Conservation (phyloP, 2,329 filamentous ascomycete species). For the Penicillium sp. region DNA sequence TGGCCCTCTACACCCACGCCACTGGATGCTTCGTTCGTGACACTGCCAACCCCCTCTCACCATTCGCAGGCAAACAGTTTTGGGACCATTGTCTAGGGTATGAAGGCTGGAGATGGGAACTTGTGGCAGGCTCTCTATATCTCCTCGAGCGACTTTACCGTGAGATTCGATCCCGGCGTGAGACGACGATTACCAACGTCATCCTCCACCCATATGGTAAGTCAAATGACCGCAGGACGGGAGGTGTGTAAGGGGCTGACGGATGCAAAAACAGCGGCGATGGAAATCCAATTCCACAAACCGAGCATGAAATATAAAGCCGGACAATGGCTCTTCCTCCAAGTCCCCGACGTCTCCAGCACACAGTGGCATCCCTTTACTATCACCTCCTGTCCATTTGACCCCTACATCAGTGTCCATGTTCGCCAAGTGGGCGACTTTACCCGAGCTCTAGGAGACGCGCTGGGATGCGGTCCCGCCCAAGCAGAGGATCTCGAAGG, state of each 20-base stretch:
- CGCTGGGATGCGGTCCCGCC: conserved; percentile 81
- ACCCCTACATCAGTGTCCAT: conserved; percentile 90
- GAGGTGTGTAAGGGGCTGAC: not conserved
- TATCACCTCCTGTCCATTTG: conserved; percentile 95
- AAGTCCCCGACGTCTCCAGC: conserved; percentile 79
- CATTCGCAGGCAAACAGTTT: conserved; percentile 74
- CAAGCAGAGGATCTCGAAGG: conserved; percentile 87
- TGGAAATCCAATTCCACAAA: conserved; percentile 96
- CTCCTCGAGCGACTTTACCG: conserved; percentile 83
- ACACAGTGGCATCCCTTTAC: conserved; percentile 99
- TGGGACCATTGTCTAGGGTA: conserved; percentile 95
- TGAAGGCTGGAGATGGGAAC: conserved; percentile 94
- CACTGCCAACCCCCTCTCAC: conserved; percentile 64
- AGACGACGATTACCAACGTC: conserved; percentile 87
- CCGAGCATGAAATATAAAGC: conserved; percentile 97
- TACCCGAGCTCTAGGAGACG: conserved; percentile 86
- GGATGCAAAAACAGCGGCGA: conserved; percentile 60
- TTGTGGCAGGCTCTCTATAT: conserved; percentile 79
- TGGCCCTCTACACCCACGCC: conserved; percentile 92
- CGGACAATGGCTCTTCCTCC: conserved; percentile 95
- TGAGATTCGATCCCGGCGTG: conserved; percentile 75
- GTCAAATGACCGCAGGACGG: conserved; percentile 24
- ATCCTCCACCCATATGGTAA: conserved; percentile 90
- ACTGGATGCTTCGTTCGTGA: conserved; percentile 95
- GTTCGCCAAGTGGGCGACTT: conserved; percentile 96